These are phyloP conservation scores for Leishmania arabica DNA, from an alignment of 208 protist genomes.

Conservation along the genomic window DNA sequence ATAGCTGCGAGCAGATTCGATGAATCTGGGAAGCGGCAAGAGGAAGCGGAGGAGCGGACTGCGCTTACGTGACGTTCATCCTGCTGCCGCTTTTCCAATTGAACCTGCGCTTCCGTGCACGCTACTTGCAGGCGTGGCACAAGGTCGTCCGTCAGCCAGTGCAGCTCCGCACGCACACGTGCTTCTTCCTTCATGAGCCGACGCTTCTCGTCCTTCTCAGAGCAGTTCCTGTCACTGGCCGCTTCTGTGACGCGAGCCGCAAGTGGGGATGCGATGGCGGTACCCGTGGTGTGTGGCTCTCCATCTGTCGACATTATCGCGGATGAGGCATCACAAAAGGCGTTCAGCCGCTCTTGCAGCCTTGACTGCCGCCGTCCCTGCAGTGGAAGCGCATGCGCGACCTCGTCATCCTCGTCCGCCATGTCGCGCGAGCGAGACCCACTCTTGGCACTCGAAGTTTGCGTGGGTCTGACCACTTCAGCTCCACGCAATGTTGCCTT, in stretches of 20 bases:
- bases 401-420: background rate
- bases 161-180: conserved; percentile 20
- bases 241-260: background rate
- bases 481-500: background rate
- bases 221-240: background rate
- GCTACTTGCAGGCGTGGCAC: conserved; percentile 2
- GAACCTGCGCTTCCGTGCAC: background rate
- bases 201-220: conserved; percentile 3
- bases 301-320: background rate
- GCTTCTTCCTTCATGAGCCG: conserved; percentile 12
- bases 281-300: background rate
- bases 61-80: background rate
- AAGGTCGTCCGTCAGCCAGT: conserved; percentile 15
- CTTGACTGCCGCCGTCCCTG: conserved; percentile 14
- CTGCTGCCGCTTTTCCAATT: background rate
- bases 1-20: background rate
- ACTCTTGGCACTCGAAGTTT: background rate
- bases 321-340: background rate
- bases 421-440: background rate
- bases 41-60: background rate
- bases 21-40: background rate
- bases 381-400: background rate
- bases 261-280: background rate
- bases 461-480: background rate
- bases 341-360: background rate